Base-by-base conservation (phyloP, 352 stramenopile genomes). In the Globisporangium emineosum region DNA sequence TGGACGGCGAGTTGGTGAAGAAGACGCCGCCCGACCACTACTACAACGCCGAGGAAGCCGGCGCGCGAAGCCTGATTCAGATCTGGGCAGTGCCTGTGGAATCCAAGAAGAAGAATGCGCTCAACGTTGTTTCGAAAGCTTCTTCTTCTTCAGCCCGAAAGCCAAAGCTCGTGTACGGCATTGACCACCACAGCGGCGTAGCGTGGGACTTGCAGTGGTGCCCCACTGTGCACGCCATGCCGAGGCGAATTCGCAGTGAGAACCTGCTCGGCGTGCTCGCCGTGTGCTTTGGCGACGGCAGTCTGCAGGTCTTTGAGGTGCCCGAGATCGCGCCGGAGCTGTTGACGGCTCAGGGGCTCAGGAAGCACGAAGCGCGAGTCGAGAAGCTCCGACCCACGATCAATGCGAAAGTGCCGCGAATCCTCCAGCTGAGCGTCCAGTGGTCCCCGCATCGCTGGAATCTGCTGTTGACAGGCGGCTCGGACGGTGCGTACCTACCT, bases 131-230 rank as follows among this genome's bases (percentile, higher is more conserved):
- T 15, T 10, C 37, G 6, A n/a, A 6, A 13, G 5, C 37, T n/a
- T 12, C 50, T 23, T 10, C 6, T 4, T 12, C 50, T 23, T 10
- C 6, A 2, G 6, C 47, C 40, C 47, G 70, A 30, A 76, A 81
- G 27, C 84, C 85, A 12, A 65, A 73, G 21, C 68, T 92, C 8
- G 81, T 94, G 59, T 91, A 85, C 51, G 84, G 73, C 23, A 92
- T 96, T 37, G 83, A 89, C 40, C 87, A 96, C 53, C 56, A 78
- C 19, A 81, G 78, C n/a, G 85, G 83, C 15, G 85, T 91, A 9
- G 84, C 76, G 15, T 96, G 87, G 87, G 81, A 91, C 55, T 60
- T 96, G 40, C 83, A 94, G 57, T 96, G 87, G 87, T 82, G 78
- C 29, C 82, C 85, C 15, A 40, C 88, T 23, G 71, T 66, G 7